A percentile compares a stretch with the other conserved stretches of the same genome.
Evolutionary conservation across 257 asterid species (phyloP).

Genomic region (Solanum gandarillasii): DNA sequence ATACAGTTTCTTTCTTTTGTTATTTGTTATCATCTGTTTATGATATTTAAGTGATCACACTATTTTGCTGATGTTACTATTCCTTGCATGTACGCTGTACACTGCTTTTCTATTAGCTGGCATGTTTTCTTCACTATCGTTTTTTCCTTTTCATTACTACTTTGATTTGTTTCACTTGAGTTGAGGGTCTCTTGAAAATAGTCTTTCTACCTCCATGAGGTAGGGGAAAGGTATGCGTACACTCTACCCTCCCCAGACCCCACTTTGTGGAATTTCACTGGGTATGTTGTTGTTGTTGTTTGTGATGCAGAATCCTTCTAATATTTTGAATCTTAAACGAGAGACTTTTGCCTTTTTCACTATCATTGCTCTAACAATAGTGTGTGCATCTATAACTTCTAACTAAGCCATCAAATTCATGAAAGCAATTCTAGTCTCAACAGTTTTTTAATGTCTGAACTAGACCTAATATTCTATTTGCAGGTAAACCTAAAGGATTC

Average conservation of each 20-base stretch:
- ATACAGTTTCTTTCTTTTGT: background rate
- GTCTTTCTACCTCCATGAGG: background rate
- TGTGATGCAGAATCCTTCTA: background rate
- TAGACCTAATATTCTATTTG: background rate
- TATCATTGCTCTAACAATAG: background rate
- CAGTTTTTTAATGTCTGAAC: background rate
- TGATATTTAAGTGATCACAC: background rate
- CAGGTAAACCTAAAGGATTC: background rate
- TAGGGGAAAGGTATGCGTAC: background rate
- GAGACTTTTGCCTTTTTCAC: background rate
- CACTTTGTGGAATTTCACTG: background rate
- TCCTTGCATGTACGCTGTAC: background rate
- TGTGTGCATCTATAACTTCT: background rate
- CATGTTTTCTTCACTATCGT: background rate
- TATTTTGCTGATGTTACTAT: background rate
- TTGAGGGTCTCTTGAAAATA: too few species aligned
- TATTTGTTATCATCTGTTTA: background rate
- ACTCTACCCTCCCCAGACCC: background rate
- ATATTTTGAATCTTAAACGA: background rate
- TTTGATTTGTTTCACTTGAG: background rate
- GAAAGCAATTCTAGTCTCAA: background rate
- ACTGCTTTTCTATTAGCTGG: background rate
- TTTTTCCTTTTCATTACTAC: background rate
- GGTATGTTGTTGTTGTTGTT: background rate
- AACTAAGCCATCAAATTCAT: background rate